Conservation (phyloP, 2,329 filamentous ascomycete genomes). For the Penicillium sp. region DNA sequence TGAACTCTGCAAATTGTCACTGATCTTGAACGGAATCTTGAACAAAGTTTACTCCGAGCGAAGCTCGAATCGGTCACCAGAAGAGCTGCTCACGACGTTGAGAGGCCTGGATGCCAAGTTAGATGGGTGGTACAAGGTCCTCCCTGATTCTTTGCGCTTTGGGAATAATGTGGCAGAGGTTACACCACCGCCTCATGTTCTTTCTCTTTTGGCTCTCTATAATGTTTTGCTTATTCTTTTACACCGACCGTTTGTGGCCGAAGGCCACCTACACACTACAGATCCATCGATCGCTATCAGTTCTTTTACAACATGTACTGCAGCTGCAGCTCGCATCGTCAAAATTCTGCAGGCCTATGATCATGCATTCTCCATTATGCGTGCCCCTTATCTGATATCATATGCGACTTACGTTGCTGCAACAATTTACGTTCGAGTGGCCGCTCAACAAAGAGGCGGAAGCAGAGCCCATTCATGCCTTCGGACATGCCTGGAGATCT, state of each 20-base stretch:
- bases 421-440: constrained; percentile 56
- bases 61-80: constrained; percentile 37
- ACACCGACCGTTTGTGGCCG: constrained; percentile 54
- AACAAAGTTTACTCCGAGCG: constrained; percentile 51
- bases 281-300: constrained; percentile 45
- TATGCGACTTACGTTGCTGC: constrained; percentile 60
- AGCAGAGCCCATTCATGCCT: constrained; percentile 46
- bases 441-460: constrained; percentile 36
- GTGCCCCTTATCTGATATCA: constrained; percentile 54
- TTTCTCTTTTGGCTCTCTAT: constrained; percentile 52
- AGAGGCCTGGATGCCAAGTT: constrained; percentile 45
- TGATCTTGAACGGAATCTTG: constrained; percentile 51
- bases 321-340: constrained; percentile 50
- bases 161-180: constrained; percentile 30
- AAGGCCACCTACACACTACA: constrained; percentile 45
- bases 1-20: constrained; percentile 44
- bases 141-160: constrained; percentile 49
- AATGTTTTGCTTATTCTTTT: constrained; percentile 57
- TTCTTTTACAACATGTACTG: constrained; percentile 50
- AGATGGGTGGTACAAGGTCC: constrained; percentile 42
- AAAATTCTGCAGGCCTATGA: constrained; percentile 50
- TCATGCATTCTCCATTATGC: constrained; percentile 47
- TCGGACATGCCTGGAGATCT: constrained; percentile 49
- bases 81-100: constrained; percentile 38
- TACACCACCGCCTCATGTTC: constrained; percentile 48